Conservation (phyloP, 306 rosid species). For the Hylodesmum podocarpum region DNA sequence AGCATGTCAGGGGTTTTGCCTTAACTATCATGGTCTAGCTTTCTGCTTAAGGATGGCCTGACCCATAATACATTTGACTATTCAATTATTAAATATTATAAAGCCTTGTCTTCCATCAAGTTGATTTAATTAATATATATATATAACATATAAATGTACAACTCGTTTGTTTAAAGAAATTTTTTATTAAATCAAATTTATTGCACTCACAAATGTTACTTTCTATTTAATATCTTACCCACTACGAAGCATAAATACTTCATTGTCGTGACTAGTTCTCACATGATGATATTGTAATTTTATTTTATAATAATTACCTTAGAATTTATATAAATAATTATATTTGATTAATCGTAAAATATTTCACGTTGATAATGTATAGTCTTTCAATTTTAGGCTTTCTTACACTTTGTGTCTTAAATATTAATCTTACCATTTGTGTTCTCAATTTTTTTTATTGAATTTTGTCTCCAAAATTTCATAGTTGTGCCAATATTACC, state of each 20-base stretch:
- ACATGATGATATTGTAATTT: too few relatives aligned
- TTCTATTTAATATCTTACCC: neutral
- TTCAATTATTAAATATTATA: conserved; percentile 14
- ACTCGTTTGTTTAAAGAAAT: neutral
- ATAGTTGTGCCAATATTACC: too few relatives aligned
- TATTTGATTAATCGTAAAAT: too few relatives aligned
- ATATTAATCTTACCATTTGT: too few relatives aligned
- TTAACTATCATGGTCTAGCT: conserved; percentile 9
- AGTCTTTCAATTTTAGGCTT: too few relatives aligned
- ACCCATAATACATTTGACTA: conserved; percentile 17
- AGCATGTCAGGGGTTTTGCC: conserved; percentile 21
- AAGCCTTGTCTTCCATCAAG: neutral
- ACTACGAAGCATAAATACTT: neutral
- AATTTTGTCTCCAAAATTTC: too few relatives aligned
- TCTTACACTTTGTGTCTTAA: too few relatives aligned
- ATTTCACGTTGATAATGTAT: too few relatives aligned
- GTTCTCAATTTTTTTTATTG: too few relatives aligned
- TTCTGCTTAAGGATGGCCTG: conserved; percentile 17
- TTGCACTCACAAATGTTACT: neutral
- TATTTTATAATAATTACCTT: too few relatives aligned
- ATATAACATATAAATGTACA: neutral
- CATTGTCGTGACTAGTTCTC: neutral
- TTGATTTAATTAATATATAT: too few relatives aligned
- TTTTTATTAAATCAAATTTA: neutral
- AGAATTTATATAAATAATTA: too few relatives aligned